Percentiles rank a stretch among this genome's conserved stretches.
These are phyloP conservation scores for Epichloe festucae DNA, from an alignment of 2,329 filamentous ascomycete genomes.

Conservation along the genomic window DNA sequence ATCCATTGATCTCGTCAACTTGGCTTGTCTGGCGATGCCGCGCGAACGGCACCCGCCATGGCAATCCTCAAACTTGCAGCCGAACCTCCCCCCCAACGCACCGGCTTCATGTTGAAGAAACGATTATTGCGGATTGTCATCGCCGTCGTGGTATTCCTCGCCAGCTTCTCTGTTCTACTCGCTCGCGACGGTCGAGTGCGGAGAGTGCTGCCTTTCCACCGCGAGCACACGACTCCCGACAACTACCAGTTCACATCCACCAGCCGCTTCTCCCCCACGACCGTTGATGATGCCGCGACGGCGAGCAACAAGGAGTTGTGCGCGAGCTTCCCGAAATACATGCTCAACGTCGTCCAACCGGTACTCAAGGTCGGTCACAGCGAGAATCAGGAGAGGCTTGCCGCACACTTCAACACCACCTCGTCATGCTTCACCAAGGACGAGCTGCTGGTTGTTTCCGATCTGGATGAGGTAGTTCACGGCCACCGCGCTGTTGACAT, in stretches of 20 bases:
- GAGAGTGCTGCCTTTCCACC: constrained; percentile 8
- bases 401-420: constrained; percentile 36
- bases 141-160: constrained; percentile 10
- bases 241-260: constrained; percentile 17
- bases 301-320: constrained; percentile 17
- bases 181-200: background rate
- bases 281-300: constrained; percentile 11
- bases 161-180: constrained; percentile 7
- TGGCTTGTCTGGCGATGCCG: constrained; percentile 2
- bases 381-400: constrained; percentile 10
- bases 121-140: constrained; percentile 19
- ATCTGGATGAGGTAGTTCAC: constrained; percentile 31
- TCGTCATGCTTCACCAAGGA: constrained; percentile 34
- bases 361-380: constrained; percentile 22
- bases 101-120: constrained; percentile 16
- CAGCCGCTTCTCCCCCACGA: constrained; percentile 19
- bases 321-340: constrained; percentile 19
- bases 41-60: constrained; percentile 1
- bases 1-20: constrained; percentile 5
- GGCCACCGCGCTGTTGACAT: constrained; percentile 32
- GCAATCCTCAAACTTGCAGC: constrained; percentile 1
- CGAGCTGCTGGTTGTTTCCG: constrained; percentile 36
- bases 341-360: constrained; percentile 19
- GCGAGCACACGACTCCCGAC: constrained; percentile 13
- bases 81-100: background rate